Evolutionary conservation across 345 rosid genomes (phyloP).

Genomic region (Eucalyptus pumila): DNA sequence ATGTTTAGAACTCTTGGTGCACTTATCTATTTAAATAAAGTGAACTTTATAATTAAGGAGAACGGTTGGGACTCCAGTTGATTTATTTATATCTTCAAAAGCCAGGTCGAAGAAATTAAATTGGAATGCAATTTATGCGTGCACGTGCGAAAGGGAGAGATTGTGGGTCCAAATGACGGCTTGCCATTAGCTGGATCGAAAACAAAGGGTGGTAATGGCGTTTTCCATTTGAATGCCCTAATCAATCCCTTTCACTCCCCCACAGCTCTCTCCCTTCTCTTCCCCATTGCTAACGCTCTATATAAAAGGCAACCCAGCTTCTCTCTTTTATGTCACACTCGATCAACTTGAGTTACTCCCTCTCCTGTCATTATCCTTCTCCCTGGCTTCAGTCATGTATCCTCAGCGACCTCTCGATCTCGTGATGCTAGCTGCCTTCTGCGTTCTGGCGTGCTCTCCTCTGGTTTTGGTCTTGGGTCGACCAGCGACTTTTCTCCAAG

Average conservation of each 20-base stretch:
- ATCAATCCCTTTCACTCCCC: slow-evolving; percentile 2
- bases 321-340: neutral
- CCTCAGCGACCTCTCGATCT: neutral
- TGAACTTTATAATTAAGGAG: neutral
- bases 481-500: slow-evolving; percentile 50
- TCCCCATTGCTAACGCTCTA: neutral
- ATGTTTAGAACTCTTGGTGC: neutral
- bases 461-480: slow-evolving; percentile 17
- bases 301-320: neutral
- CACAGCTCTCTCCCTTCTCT: neutral
- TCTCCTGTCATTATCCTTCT: neutral
- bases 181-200: slow-evolving; percentile 75
- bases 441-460: neutral
- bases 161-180: slow-evolving; percentile 51
- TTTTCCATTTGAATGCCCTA: neutral
- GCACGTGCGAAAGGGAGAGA: neutral
- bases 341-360: neutral
- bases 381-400: neutral
- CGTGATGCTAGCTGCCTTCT: neutral
- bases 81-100: neutral
- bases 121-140: neutral
- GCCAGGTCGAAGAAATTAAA: neutral
- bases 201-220: slow-evolving; percentile 17
- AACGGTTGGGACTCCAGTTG: neutral
- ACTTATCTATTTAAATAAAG: neutral